Evolutionary conservation across 306 rosid species (phyloP), one percentile per base, ranked within the genome.

Genomic region (Casuarina glauca): DNA sequence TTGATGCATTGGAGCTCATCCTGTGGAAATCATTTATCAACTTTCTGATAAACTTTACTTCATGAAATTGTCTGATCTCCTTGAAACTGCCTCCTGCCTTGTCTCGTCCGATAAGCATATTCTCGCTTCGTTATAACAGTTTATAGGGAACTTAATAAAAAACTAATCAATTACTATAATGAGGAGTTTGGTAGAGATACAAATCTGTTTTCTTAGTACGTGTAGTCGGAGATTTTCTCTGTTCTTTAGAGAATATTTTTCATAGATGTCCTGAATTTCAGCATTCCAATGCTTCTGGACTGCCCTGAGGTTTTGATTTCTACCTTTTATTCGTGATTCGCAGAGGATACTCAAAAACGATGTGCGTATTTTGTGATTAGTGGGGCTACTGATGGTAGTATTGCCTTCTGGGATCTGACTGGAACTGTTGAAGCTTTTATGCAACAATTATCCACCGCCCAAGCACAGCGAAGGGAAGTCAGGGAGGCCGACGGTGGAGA

Each of bases 401-500:
- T 95, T 76, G 87, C 97, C 75, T 87, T 95, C 76, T 95, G 98
- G 98, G 93, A 95, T 83, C 76, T 93, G 78, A 92, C 89, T 45
- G 87, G 72, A 82, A 85, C 86, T 53, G 52, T 93, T 73, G 89
- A 88, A 85, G 88, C 90, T 83, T 95, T 91, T 82, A 87, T 91
- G 91, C 87, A 12, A 70, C 74, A 74, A 70, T 81, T 93, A 69
- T 92, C 90, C 9, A 83, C 76, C 90, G 97, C 72, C 99, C 97
- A 54, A 88, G 89, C 26, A 93, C 99, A 1, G 99, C 97, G 72
- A 89, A 97, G 79, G 98, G 97, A 74, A 95, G 99, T 84, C 99
- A 93, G 82, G 99, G 99, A 72, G 99, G 99, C 62, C 90, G 97
- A 74, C 69, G 84, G 93, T 90, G 99, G 96, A 93, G 96, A 87